Base-by-base conservation (phyloP, 1,139 yeast genomes). In the Suhomyces bribrorum region DNA sequence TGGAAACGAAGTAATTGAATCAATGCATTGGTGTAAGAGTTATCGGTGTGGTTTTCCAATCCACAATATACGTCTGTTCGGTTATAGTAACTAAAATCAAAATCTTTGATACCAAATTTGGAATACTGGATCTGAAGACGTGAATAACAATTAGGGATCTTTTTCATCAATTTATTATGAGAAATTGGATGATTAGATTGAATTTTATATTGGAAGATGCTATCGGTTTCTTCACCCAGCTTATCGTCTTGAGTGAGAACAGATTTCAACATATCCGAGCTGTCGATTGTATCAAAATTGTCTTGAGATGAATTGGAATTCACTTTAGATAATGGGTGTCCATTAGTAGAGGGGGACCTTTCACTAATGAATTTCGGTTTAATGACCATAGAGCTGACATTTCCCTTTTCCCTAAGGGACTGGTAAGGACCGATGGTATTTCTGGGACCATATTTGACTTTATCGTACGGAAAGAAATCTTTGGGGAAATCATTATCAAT, bases 81-180 rank as follows among this genome's bases (percentile, higher is more conserved):
- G 56, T 90, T 89, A 66, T 86, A 92, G 52, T 81, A 84, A 39
- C 78, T 82, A 56, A 92, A 92, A 64, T 94, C 97, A 63, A 92
- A 92, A 61, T 89, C 97, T 50, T 85, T 89, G 20, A 94, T 90
- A 14, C 98, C 98, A 61, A 89, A 92, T 52, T 79, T 84, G 41
- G 95, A 86, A 58, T 90, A 90, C 32, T 85, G 78, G 44, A 92
- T 86, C 44, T 85, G 86, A 38, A 88, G 68, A 52, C 81, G 80
- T 27, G 81, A 70, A 61, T 85, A 92, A 26, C 90, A 85, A 40
- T 83, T 83, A 0, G 97, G 96, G 2, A 64, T 55, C 36, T 52
- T 33, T 20, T 40, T 41, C 14, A 7, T 29, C 29, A 9, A 18
- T 36, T 9, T 31, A 17, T 4, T 26, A 14, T 15, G 40, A 8